Evolutionary conservation across 768 basidiomycete genomes (phyloP), one percentile per base, ranked within the genome.

Genomic region (Coprinellus aureogranulatus): DNA sequence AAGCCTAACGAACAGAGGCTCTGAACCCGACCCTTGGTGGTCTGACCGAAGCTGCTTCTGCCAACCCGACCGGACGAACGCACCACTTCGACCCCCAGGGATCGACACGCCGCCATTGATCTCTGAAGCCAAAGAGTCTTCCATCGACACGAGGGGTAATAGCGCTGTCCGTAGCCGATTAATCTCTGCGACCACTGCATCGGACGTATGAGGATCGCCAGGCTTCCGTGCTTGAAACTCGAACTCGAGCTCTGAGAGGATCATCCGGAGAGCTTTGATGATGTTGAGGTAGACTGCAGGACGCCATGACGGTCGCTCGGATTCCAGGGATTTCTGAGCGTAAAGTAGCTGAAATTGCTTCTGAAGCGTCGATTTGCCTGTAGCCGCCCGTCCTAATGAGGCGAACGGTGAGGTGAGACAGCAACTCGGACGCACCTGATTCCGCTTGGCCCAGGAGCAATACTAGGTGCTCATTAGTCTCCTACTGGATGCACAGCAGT

Each of bases 341-440:
- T 91, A 90, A 71, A 85, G 87, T 0, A 92, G 77, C 65, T 92
- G 89, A 65, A 92, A 90, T 69, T 92, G 90, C 65, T 92, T 92
- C 65, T 88, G 88, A 12, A 92, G 77, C 2, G 91, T 92, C 2
- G 89, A 90, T 71, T 93, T 93, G 37, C 89, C 89, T 72, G 51
- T 18, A 23, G 40, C 23, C 34, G 12, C 25, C 44, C 16, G 34
- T 14, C 8, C 34, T 27, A 46, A 26, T 45, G 45, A 5, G 39
- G 54, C 34, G 27, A 30, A 23, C 30, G 34, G 2, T 26, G 9
- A 46, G 18, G 4, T 27, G n/a, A 25, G 47, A 47, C 20, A 27
- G 25, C 3, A 3, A 45, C 16, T 16, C 57, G 53, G 20, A 39
- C 11, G 48, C 64, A 74, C 81, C 81, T 50, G 84, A 85, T 68